These are phyloP conservation scores for Trichosanthes cucumerina DNA, from an alignment of 306 rosid genomes.

Conservation along the genomic window DNA sequence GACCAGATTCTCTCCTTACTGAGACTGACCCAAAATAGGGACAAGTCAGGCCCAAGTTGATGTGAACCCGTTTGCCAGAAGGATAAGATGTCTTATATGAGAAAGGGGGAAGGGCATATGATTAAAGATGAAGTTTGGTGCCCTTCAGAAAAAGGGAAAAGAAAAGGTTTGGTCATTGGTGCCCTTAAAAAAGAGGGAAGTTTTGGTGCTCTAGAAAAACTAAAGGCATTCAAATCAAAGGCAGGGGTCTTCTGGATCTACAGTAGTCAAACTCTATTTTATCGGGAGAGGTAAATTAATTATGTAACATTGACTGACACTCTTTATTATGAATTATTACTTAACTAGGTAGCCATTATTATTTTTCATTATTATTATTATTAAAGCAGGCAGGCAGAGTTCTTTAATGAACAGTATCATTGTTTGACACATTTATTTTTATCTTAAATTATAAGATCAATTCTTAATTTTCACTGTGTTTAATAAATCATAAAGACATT, in stretches of 20 bases:
- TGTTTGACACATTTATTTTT: neutral
- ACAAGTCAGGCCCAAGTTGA: neutral
- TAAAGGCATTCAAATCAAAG: neutral
- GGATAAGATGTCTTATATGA: neutral
- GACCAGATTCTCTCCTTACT: neutral
- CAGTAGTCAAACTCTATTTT: neutral
- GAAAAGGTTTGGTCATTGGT: neutral
- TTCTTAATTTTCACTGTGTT: too few relatives aligned
- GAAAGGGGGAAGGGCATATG: neutral
- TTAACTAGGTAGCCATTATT: neutral
- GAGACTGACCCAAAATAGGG: neutral
- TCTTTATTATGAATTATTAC: neutral
- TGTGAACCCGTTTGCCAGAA: neutral
- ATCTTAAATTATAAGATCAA: too few relatives aligned
- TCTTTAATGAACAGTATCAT: neutral
- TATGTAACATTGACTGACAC: neutral
- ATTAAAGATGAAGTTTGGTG: slow-evolving; percentile 2
- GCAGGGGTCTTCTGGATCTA: neutral
- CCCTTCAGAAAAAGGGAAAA: neutral
- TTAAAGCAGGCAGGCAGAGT: neutral
- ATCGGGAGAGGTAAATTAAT: slow-evolving; percentile 4
- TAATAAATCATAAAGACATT: too few relatives aligned
- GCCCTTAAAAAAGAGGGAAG: neutral
- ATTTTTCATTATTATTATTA: neutral
- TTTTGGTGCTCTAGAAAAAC: neutral